phyloP scores from a whole-genome alignment of 352 stramenopile genomes.

The Globisporangium cederbergense region DNA sequence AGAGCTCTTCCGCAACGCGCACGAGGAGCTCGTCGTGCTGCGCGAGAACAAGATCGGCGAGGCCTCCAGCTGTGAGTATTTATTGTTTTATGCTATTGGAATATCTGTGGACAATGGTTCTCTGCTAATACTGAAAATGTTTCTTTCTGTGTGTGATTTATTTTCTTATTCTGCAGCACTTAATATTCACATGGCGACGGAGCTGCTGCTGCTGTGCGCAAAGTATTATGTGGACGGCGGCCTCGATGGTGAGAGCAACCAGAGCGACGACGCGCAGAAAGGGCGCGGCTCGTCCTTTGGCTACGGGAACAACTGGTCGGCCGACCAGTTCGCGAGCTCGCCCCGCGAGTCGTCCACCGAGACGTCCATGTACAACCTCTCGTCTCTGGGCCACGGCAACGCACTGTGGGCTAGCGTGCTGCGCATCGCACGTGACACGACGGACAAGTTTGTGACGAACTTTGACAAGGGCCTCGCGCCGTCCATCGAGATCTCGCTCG shows the following conservation, averaged over 20 bases:
- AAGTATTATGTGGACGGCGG: constrained; percentile 56
- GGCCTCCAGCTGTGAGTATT: constrained; percentile 45
- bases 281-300: constrained; percentile 36
- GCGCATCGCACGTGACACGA: constrained; percentile 38
- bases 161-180: constrained; percentile 24
- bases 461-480: constrained; percentile 68
- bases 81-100: neutral
- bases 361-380: constrained; percentile 82
- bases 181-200: constrained; percentile 71
- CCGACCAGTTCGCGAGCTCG: constrained; percentile 58
- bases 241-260: constrained; percentile 33
- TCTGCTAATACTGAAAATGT: neutral
- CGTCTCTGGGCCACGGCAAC: constrained; percentile 46
- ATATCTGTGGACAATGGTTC: neutral
- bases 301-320: constrained; percentile 44
- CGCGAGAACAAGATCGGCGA: constrained; percentile 40
- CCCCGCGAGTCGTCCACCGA: constrained; percentile 54
- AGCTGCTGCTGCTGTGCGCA: constrained; percentile 61
- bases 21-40: constrained; percentile 58
- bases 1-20: constrained; percentile 62
- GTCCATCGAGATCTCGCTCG: constrained; percentile 76
- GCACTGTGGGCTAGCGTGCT: constrained; percentile 61
- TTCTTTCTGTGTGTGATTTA: neutral
- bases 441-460: constrained; percentile 44
- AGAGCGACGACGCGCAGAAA: constrained; percentile 30